Conservation (phyloP, 2,329 filamentous ascomycete species). For the Colletotrichum liaoningense region DNA sequence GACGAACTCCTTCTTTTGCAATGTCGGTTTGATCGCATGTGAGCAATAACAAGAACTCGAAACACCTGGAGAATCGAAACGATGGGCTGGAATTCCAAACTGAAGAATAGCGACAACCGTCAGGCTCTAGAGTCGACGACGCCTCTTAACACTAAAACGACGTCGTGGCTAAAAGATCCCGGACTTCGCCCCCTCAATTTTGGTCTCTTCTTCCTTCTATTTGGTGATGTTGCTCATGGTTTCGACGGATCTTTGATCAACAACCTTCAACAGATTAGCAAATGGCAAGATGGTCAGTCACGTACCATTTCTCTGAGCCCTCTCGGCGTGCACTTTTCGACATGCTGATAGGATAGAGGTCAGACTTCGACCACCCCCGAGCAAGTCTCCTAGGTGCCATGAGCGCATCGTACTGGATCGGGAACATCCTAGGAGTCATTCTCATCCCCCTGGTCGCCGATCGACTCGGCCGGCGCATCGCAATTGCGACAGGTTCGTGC, state of each 20-base stretch:
- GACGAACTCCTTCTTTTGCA: no score
- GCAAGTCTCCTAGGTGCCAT: constrained; percentile 46
- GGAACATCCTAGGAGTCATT: constrained; percentile 54
- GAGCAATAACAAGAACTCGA: no score
- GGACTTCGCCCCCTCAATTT: constrained; percentile 29
- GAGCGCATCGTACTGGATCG: constrained; percentile 53
- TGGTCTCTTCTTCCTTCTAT: constrained; percentile 46
- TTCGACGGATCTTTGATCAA: constrained; percentile 64
- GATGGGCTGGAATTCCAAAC: constrained; percentile 25
- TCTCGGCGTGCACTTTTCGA: rapidly evolving
- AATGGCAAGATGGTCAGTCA: constrained; percentile 51
- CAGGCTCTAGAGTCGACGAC: constrained; percentile 28
- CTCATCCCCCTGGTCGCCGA: constrained; percentile 47
- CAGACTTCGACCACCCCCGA: constrained; percentile 46
- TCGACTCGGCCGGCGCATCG: constrained; percentile 43
- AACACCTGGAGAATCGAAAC: background rate
- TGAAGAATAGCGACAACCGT: constrained; percentile 21
- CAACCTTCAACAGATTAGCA: constrained; percentile 54
- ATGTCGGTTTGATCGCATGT: no score
- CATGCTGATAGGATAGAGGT: background rate
- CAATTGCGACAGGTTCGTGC: constrained; percentile 44
- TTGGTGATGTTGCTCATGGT: constrained; percentile 55
- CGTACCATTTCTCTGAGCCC: background rate
- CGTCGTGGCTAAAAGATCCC: constrained; percentile 11
- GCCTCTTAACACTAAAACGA: constrained; percentile 21